Evolutionary conservation across 202 grass and related monocot genomes (phyloP).

Genomic region (Panicum hallii): DNA sequence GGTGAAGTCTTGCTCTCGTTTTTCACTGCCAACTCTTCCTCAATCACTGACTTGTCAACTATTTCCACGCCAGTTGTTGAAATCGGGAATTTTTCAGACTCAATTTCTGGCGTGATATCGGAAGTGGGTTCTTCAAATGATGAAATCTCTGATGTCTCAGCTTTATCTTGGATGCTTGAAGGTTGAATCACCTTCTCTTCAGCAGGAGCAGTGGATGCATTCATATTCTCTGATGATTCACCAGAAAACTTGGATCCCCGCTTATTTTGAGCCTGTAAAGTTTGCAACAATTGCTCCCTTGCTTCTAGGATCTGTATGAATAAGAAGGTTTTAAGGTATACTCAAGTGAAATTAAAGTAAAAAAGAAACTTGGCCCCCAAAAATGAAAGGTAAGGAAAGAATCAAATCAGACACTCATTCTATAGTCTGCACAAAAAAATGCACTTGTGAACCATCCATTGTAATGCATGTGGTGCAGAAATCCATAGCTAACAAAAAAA

Average conservation of each 20-base stretch:
- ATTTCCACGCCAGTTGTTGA: constrained; percentile 53
- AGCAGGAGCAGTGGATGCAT: not conserved
- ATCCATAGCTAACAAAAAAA: constrained; percentile 9
- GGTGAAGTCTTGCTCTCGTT: not conserved
- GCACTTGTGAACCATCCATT: not conserved
- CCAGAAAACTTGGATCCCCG: constrained; percentile 39
- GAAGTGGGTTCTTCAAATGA: constrained; percentile 60
- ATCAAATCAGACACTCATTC: not conserved
- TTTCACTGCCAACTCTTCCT: constrained; percentile 61
- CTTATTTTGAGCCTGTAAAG: constrained; percentile 57
- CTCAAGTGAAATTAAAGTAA: not conserved
- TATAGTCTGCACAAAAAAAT: not conserved
- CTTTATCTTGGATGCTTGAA: constrained; percentile 43
- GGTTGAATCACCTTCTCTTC: constrained; percentile 51
- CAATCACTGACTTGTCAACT: constrained; percentile 85
- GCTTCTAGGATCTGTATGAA: constrained; percentile 72
- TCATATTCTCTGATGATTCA: constrained; percentile 32
- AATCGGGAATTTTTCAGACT: constrained; percentile 65
- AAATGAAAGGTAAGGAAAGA: not conserved
- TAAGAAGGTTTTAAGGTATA: not conserved
- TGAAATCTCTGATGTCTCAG: constrained; percentile 13
- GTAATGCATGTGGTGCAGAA: not conserved
- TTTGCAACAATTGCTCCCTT: constrained; percentile 61
- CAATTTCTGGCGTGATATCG: constrained; percentile 30
- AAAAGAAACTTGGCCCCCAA: not conserved